Evolutionary conservation across 139 green algal species (phyloP), one percentile per base, ranked within the genome.

Genomic region (Pleodorina starrii): DNA sequence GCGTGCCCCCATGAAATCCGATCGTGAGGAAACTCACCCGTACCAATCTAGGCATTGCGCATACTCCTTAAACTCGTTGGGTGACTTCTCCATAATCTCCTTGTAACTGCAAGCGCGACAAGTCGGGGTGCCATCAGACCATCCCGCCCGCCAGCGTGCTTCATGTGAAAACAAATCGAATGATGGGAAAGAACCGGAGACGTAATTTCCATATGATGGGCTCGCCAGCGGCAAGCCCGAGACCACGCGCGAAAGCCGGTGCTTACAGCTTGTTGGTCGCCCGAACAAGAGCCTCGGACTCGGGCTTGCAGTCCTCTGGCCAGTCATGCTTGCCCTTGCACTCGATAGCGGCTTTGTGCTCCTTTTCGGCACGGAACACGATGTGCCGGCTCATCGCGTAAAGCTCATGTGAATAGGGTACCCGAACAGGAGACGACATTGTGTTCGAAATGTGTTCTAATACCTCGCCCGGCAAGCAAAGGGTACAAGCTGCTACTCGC

Each of bases 241-340:
- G 2, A 66, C 25, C 29, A 66, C 54, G 54, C 54, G 29, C 21
- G 3, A 25, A 66, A 66, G 54, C 54, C 54, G 21, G 21, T 66
- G 57, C 90, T 92, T 74, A 94, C 91, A 94, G 89, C 89, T 94
- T 92, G 85, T 94, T 94, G 1, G 89, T 92, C 25, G 88, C 91
- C 6, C 91, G 80, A 1, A 94, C 82, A 2, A 94, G 89, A 14
- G 91, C 91, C 84, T 94, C 91, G 19, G 85, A 91, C 89, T 94
- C 91, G 11, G 91, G 91, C 85, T 90, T 92, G 86, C 91, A 94
- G 54, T 94, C 91, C 81, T 92, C 89, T 12, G 91, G 91, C 91
- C 91, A 94, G 74, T 94, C 91, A 51, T 94, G 91, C 74, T 88
- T 92, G 38, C 88, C 46, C 86, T 94, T 94, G 86, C 91, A 94